Evolutionary conservation across 495 filamentous ascomycete genomes (phyloP), one percentile per base, ranked within the genome.

Genomic region (Neurospora terricola): DNA sequence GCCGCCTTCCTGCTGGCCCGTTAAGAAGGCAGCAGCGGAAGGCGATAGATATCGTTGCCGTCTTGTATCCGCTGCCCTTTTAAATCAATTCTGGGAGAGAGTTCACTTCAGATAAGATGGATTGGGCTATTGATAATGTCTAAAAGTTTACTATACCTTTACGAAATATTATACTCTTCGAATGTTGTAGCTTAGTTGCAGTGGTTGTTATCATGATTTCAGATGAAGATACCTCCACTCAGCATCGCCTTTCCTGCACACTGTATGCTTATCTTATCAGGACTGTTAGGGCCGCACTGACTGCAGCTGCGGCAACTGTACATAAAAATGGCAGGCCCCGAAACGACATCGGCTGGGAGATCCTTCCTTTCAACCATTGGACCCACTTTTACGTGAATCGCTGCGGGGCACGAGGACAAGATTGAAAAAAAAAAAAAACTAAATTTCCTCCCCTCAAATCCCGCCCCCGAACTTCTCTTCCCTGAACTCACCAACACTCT

Each of bases 401-500:
- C 54, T 66, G 54, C 54, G 54, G 54, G 54, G 54, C 54, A 66
- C 54, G 54, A 30, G 54, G 54, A 66, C 16, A 59, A 27, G 59
- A 70, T 42, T 40, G 16, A 69, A 70, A 70, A 72, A 72, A n/a
- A n/a, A n/a, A 72, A 72, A 39, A 68, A 27, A 42, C 16, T 16
- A 39, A 42, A 30, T 45, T 59, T 59, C 48, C 39, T 43, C 38
- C 62, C 59, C 42, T 38, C 68, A 72, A 68, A 69, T 69, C 70
- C 73, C 75, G 72, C 72, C 72, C 21, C 37, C 40, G 21, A 71
- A 69, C 27, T 66, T 59, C 70, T 74, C 54, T 59, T 72, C 62
- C 72, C 16, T 42, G 43, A 72, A 27, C 62, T 69, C 40, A 45
- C 54, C 69, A 30, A 71, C 40, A n/a, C 30, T 21, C 37, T 34